phyloP scores from a whole-genome alignment of 2,329 filamentous ascomycete species.

The Trichoderma sp. region DNA sequence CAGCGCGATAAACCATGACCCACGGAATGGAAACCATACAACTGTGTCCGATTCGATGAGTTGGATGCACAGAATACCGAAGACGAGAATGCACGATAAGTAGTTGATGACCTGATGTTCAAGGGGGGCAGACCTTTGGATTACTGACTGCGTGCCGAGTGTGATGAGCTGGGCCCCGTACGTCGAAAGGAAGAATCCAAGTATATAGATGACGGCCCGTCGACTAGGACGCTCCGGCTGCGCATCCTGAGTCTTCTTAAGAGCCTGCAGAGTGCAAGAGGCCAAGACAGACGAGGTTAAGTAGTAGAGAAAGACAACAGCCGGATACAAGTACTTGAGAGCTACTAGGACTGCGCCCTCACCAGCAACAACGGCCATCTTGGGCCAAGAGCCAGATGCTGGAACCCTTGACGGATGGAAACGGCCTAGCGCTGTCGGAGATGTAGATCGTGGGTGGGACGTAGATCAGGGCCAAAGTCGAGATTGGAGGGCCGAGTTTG shows the following conservation, averaged over 20 bases:
- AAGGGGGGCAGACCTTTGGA: constrained; percentile 31
- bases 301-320: constrained; percentile 57
- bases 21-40: constrained; percentile 63
- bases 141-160: constrained; percentile 30
- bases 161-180: constrained; percentile 48
- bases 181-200: constrained; percentile 44
- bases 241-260: constrained; percentile 27
- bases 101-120: constrained; percentile 55
- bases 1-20: constrained; percentile 59
- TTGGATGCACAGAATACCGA: constrained; percentile 57
- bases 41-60: constrained; percentile 50
- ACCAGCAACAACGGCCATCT: constrained; percentile 8
- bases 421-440: background rate
- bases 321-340: constrained; percentile 60
- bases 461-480: background rate
- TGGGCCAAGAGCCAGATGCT: constrained; percentile 10
- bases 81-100: constrained; percentile 62
- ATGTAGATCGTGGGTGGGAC: background rate
- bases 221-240: constrained; percentile 25
- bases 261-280: constrained; percentile 52
- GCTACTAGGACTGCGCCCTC: constrained; percentile 36
- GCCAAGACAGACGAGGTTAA: constrained; percentile 49
- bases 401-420: background rate
- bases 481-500: background rate
- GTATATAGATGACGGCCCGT: constrained; percentile 39